phyloP scores from a whole-genome alignment of 2,329 filamentous ascomycete genomes.

The Proliferodiscus dingleyae region DNA sequence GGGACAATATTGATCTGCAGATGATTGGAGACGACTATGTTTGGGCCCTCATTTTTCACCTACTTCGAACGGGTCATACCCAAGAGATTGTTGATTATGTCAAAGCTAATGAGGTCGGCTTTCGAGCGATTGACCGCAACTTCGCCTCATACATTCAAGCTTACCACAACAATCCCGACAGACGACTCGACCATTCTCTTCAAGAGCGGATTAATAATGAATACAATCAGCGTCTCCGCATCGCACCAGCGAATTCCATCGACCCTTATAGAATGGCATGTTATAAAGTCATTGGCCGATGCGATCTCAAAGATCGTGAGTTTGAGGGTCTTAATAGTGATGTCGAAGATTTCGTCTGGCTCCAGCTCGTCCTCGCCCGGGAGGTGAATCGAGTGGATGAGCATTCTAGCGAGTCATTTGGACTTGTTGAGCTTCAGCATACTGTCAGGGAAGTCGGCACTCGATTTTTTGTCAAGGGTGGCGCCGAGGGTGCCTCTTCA shows the following conservation, averaged over 20 bases:
- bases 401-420: constrained; percentile 62
- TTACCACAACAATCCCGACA: constrained; percentile 72
- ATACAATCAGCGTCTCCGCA: constrained; percentile 78
- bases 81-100: constrained; percentile 85
- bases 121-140: constrained; percentile 84
- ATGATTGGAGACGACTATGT: constrained; percentile 76
- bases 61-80: constrained; percentile 79
- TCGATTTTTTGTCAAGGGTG: constrained; percentile 81
- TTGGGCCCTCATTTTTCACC: constrained; percentile 92
- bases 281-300: constrained; percentile 92
- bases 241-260: constrained; percentile 79
- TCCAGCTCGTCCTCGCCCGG: constrained; percentile 64
- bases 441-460: constrained; percentile 85
- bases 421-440: constrained; percentile 63
- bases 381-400: constrained; percentile 60
- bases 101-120: constrained; percentile 69
- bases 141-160: constrained; percentile 84
- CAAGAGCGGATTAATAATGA: constrained; percentile 87
- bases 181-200: constrained; percentile 70
- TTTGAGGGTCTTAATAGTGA: constrained; percentile 53
- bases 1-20: constrained; percentile 76
- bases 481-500: constrained; percentile 63
- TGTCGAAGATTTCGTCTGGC: constrained; percentile 67
- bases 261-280: constrained; percentile 96
- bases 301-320: constrained; percentile 60